Percentiles rank a stretch among this genome's conserved stretches.
These are phyloP conservation scores for Liquidambar formosana DNA, from an alignment of 164 flowering plant species.

Conservation along the genomic window DNA sequence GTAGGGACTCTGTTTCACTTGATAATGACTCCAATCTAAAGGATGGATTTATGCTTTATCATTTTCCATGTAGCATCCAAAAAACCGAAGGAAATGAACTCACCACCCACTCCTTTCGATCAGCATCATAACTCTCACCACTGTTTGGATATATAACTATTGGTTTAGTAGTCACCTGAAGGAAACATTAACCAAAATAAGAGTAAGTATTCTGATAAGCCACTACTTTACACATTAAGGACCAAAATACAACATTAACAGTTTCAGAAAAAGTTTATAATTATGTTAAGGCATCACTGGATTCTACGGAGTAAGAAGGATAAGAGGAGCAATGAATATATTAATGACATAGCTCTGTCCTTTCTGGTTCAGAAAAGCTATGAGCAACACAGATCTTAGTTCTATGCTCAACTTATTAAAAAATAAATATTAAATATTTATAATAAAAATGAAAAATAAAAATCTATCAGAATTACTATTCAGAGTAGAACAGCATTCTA, in stretches of 20 bases:
- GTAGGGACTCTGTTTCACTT: too few relatives aligned
- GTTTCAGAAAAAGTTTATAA: too few relatives aligned
- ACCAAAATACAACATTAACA: too few relatives aligned
- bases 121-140: conserved; percentile 85
- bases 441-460: background rate
- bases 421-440: too few relatives aligned
- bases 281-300: too few relatives aligned
- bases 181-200: conserved; percentile 2
- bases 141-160: conserved; percentile 88
- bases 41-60: background rate
- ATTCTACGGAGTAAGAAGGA: too few relatives aligned
- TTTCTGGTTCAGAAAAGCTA: too few relatives aligned
- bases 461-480: too few relatives aligned
- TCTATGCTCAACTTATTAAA: background rate
- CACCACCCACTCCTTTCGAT: conserved; percentile 79
- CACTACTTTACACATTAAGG: too few relatives aligned
- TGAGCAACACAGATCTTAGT: too few relatives aligned
- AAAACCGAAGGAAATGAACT: conserved; percentile 24
- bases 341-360: too few relatives aligned
- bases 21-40: background rate
- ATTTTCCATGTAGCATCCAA: background rate
- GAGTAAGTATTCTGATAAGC: background rate
- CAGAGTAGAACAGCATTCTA: background rate
- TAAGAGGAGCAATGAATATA: too few relatives aligned
- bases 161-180: conserved; percentile 79